Evolutionary conservation across 306 rosid species (phyloP), one percentile per base, ranked within the genome.

Genomic region (Sicyos baderoa): DNA sequence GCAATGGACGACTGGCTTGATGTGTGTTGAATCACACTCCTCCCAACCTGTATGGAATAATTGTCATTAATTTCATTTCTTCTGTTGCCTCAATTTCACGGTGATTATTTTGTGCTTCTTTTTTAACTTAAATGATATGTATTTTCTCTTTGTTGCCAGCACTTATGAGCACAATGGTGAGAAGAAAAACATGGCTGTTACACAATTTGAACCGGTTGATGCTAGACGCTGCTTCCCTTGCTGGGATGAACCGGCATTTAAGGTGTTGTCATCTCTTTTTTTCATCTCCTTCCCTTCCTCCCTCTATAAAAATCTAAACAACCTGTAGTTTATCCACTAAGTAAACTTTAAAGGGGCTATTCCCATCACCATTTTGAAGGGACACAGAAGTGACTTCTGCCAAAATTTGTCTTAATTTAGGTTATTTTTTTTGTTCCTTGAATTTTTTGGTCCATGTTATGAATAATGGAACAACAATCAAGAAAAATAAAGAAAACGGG

Each of bases 181-280:
- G 85, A 85, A 84, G 86, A 89, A 86, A 79, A 93, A 90, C 59
- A 88, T 89, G 98, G 98, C 97, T 37, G 97, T 93, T 75, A 89
- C 97, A 10, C 98, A 89, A 82, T 93, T 93, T 84, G 98, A 93
- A 77, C 95, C 98, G 9, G 96, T 86, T 79, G 97, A 93, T 89
- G 98, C 98, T 51, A 86, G 98, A 78, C 78, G 89, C 70, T 93
- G 98, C 82, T 93, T 93, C 81, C 98, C 98, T 14, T 93, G 98
- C 80, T 93, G 98, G 98, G 98, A 93, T 76, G 98, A 93, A 78
- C 98, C 98, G 59, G 95, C 96, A 61, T 88, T 83, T 84, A 93
- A 93, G 98, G 98, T 93, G 42, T 69, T 61, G 25, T n/a, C 49
- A 61, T 61, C 23, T 35, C 25, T 32, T 48, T 60, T 35, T 6